Base-by-base conservation (phyloP, 148 eudicot species). In the Oxyria digyna region DNA sequence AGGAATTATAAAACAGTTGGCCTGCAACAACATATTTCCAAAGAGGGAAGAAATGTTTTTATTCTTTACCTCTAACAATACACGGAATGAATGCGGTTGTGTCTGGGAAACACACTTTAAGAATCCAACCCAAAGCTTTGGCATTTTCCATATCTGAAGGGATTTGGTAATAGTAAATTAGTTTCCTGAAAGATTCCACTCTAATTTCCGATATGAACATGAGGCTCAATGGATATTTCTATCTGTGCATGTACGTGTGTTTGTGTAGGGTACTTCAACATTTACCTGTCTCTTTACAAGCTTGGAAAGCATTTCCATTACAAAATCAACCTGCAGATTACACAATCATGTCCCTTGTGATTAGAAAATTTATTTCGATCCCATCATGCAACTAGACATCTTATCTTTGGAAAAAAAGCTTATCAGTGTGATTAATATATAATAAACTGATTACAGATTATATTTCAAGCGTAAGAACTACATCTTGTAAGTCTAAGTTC, bases 111-210 rank as follows among this genome's bases (percentile, higher is more conserved):
- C 85, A 24, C 99, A 94, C 79, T 94, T 94, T 78, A 94, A 67
- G 76, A 94, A 88, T 41, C 99, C 99, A 55, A 84, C 91, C 97
- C 97, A 94, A 23, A 88, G 85, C 87, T 91, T 88, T 45, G 97
- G 99, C 86, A 85, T 78, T 76, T 84, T 88, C 99, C 99, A 94
- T 42, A 94, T 80, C 99, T 94, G 74, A 73, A 73, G 18, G 37
- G 38, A 59, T 27, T 59, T 59, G 29, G 38, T 59, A 29, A 4
- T n/a, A 31, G 31, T 13, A 33, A 31, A 33, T 59, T 27, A 59
- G 65, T 59, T 59, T 29, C 65, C 37, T 54, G 37, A 29, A 12
- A 27, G 38, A 29, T 57, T 57, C 13, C 21, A 57, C 3, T 5
- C n/a, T 57, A 57, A 14, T 5, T 27, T 57, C 65, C 11, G 15